Percentiles rank a stretch among this genome's conserved stretches.
Conservation (phyloP, 2,329 filamentous ascomycete species). For the Colletotrichum shisoi region DNA sequence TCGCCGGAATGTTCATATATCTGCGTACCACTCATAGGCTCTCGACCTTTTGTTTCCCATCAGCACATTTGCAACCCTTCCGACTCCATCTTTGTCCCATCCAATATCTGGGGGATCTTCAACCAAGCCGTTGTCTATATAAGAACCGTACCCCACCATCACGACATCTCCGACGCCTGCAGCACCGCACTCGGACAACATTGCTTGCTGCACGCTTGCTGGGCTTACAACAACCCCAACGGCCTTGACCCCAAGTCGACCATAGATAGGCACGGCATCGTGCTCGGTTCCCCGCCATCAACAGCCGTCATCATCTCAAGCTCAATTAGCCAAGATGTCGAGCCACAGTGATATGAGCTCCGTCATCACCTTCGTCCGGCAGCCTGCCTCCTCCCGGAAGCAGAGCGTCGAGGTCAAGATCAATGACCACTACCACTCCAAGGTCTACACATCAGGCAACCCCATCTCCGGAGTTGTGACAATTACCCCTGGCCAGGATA, state of each 20-base stretch:
- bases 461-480: constrained; percentile 59
- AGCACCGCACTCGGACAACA: background rate
- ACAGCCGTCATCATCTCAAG: background rate
- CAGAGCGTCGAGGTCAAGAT: constrained; percentile 59
- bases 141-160: constrained; percentile 10
- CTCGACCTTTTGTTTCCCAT: constrained; percentile 3
- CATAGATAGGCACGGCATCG: background rate
- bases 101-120: constrained; percentile 21
- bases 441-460: constrained; percentile 65
- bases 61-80: constrained; percentile 11
- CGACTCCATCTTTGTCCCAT: constrained; percentile 21
- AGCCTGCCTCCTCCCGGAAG: constrained; percentile 44
- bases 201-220: constrained; percentile 19
- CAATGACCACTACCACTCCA: constrained; percentile 62
- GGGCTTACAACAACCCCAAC: constrained; percentile 7
- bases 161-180: background rate
- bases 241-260: background rate
- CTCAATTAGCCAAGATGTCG: constrained; percentile 28
- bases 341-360: constrained; percentile 40
- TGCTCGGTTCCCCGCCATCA: background rate
- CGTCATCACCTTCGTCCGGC: constrained; percentile 34
- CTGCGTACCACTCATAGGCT: constrained; percentile 17
- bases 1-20: constrained; percentile 10
- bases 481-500: constrained; percentile 56
- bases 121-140: constrained; percentile 16